Evolutionary conservation across 352 stramenopile genomes (phyloP).

Genomic region (Globisporangium yorkense): DNA sequence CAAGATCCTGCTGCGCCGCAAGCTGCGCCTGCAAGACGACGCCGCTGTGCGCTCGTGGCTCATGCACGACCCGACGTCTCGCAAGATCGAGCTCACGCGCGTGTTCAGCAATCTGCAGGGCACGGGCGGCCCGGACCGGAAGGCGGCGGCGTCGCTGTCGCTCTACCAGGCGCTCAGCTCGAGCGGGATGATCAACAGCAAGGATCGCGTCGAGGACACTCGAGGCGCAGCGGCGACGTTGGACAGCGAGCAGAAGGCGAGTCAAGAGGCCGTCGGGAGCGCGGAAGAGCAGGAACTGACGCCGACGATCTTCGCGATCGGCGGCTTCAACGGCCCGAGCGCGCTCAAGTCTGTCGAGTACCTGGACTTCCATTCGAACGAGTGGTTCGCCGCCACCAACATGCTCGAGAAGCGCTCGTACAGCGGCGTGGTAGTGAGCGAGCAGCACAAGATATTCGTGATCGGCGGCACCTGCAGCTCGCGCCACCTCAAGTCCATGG

Average conservation of each 20-base stretch:
- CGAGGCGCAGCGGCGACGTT: not conserved
- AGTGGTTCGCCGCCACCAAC: conserved; percentile 43
- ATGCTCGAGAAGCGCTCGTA: conserved; percentile 64
- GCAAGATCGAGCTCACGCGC: conserved; percentile 25
- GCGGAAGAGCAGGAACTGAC: conserved; percentile 13
- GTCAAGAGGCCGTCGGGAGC: not conserved
- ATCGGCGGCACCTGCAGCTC: conserved; percentile 54
- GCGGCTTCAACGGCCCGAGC: conserved; percentile 57
- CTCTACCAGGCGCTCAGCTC: conserved; percentile 15
- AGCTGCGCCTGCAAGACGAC: conserved; percentile 24
- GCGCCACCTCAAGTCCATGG: conserved; percentile 51
- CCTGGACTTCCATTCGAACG: conserved; percentile 52
- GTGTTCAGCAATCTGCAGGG: conserved; percentile 9
- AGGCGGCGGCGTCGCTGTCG: conserved; percentile 8
- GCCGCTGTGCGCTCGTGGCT: conserved; percentile 44
- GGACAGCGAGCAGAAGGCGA: not conserved
- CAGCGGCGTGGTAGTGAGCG: conserved; percentile 43
- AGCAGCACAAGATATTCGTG: conserved; percentile 47
- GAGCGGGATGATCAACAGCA: conserved; percentile 41
- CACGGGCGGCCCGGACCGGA: conserved; percentile 1
- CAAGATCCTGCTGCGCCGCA: conserved; percentile 34
- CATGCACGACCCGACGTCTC: conserved; percentile 32
- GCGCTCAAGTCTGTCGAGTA: conserved; percentile 57
- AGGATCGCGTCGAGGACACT: conserved; percentile 15
- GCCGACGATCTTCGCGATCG: conserved; percentile 61